Percentiles rank a stretch among this genome's conserved stretches.
Evolutionary conservation across 1,139 yeast species (phyloP).

Genomic region (Candida frijolesensis): DNA sequence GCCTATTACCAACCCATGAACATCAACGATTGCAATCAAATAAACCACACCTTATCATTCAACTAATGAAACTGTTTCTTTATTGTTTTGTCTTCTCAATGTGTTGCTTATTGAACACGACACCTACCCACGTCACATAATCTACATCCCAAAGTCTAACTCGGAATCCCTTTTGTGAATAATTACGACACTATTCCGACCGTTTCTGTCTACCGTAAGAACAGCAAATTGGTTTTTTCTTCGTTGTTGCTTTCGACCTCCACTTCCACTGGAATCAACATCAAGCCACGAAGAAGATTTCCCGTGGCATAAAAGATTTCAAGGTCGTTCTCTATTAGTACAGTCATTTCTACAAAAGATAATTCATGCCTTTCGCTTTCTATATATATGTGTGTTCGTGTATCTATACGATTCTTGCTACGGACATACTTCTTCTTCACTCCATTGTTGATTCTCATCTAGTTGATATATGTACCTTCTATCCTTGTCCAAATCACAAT

Average conservation of each 20-base stretch:
- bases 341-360: no score
- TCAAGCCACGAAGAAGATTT: not conserved
- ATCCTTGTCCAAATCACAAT: slow-evolving; percentile 60
- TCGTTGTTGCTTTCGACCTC: not conserved
- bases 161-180: not conserved
- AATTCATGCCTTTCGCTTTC: no score
- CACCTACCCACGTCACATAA: not conserved
- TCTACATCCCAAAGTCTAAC: not conserved
- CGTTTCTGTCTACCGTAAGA: not conserved
- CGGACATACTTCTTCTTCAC: slow-evolving; percentile 78
- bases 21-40: not conserved
- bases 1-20: no score
- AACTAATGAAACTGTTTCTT: not conserved
- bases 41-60: no score
- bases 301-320: not conserved
- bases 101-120: not conserved
- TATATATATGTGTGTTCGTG: no score
- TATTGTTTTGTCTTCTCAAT: not conserved
- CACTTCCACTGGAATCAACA: not conserved
- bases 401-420: no score
- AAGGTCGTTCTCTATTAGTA: not conserved
- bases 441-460: slow-evolving; percentile 66
- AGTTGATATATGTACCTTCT: slow-evolving; percentile 57
- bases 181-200: not conserved
- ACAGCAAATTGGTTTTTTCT: not conserved